A percentile compares a stretch with the other conserved stretches of the same genome.
Evolutionary conservation across 306 rosid species (phyloP).

Genomic region (Hippophae tibetana): DNA sequence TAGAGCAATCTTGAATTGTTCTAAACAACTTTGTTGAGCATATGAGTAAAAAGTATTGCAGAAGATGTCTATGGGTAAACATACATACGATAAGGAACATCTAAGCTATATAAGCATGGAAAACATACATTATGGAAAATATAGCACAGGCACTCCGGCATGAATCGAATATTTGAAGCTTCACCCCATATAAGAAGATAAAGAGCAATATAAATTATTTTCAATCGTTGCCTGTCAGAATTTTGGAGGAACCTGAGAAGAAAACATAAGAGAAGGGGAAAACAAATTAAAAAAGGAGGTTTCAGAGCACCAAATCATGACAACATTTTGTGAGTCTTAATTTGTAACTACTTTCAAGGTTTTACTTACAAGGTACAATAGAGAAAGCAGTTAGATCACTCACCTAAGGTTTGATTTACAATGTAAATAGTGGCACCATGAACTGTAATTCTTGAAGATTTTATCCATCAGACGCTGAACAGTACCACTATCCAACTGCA

Average conservation of each 20-base stretch:
- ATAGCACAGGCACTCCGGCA: constrained; percentile 98
- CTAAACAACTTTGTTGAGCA: no score
- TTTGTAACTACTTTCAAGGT: constrained; percentile 2
- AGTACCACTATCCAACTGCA: constrained; percentile 63
- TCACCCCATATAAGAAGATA: constrained; percentile 99
- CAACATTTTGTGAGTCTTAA: not conserved
- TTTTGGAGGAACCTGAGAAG: constrained; percentile 40
- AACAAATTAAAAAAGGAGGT: constrained; percentile 15
- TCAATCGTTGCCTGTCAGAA: constrained; percentile 41
- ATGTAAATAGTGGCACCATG: constrained; percentile 85
- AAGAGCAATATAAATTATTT: constrained; percentile 72
- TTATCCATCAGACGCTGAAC: constrained; percentile 35
- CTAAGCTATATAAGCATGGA: not conserved
- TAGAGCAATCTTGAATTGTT: no score
- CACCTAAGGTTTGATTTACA: constrained; percentile 50
- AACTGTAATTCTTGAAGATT: constrained; percentile 70
- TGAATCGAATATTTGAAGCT: constrained; percentile 95
- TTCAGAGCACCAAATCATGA: constrained; percentile 15
- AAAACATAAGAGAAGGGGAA: not conserved
- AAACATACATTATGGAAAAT: constrained; percentile 79
- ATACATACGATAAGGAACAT: no score
- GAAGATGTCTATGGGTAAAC: no score
- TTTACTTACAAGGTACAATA: constrained; percentile 6
- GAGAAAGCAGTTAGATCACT: constrained; percentile 19
- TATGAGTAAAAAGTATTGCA: no score